Evolutionary conservation across 495 filamentous ascomycete species (phyloP).

Genomic region (Penicillium fimorum): DNA sequence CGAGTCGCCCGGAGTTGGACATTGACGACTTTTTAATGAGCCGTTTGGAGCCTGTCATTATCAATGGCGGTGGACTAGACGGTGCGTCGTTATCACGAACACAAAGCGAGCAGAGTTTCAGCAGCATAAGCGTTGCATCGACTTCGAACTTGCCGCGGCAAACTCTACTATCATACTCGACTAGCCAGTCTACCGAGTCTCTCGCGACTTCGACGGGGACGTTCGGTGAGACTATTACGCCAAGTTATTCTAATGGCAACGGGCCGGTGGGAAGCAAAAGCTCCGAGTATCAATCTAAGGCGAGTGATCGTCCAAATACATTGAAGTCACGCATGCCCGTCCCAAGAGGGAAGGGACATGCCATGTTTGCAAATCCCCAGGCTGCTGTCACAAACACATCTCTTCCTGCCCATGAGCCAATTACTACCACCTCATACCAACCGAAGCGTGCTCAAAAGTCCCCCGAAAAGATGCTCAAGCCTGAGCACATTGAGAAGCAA

Average conservation of each 20-base stretch:
- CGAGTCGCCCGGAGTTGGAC: conserved; percentile 51
- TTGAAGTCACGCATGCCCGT: conserved; percentile 25
- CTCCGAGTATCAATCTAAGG: conserved; percentile 3
- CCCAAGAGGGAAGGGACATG: conserved; percentile 16
- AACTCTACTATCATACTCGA: conserved; percentile 21
- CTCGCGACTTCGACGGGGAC: conserved; percentile 30
- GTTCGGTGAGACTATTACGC: conserved; percentile 14
- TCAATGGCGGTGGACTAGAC: conserved; percentile 66
- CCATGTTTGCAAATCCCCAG: conserved; percentile 26
- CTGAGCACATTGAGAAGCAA: conserved; percentile 12
- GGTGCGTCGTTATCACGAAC: conserved; percentile 55
- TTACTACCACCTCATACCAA: conserved; percentile 17
- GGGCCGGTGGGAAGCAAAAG: conserved; percentile 8
- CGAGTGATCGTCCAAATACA: not conserved
- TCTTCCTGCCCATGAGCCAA: conserved; percentile 31
- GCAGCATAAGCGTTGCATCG: conserved; percentile 53
- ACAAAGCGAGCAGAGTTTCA: conserved; percentile 62
- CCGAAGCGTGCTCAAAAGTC: conserved; percentile 12
- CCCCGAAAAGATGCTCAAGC: conserved; percentile 12
- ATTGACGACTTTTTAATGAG: conserved; percentile 71
- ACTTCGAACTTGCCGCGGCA: conserved; percentile 25
- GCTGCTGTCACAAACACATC: conserved; percentile 26
- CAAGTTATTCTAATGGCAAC: conserved; percentile 10
- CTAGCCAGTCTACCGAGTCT: conserved; percentile 37
- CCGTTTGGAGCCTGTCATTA: conserved; percentile 82